Evolutionary conservation across 192 early-diverging fungal genomes (phyloP), one percentile per base, ranked within the genome.

Genomic region (Podila verticillata): DNA sequence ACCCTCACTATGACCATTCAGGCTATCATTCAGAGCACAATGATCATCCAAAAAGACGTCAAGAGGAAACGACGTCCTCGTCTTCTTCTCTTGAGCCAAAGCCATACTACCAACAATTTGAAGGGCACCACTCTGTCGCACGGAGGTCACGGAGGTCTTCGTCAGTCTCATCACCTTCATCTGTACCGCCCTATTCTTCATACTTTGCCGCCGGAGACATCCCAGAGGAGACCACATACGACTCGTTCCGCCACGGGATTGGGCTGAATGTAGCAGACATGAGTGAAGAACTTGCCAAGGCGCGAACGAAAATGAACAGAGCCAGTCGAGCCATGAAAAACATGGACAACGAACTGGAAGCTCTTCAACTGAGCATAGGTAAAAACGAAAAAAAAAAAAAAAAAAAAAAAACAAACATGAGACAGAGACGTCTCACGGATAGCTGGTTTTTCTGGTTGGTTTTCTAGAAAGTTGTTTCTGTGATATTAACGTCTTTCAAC

Each of bases 251-350:
- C 9, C 65, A 80, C 65, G 77, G 77, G 2, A 64, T 80, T 48
- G 77, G 77, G 12, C 28, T 36, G 32, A 64, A 7, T 54, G 58
- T 80, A 3, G 70, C 77, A 9, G 77, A 80, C 39, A 59, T 80
- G 77, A 64, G 48, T 31, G 77, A 80, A 15, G 77, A 80, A 51
- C 48, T 80, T 29, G 61, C 68, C 22, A 80, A 80, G 61, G 77
- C 77, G 0, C 65, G 70, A 5, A 39, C 61, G 24, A 62, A 72
- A 26, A 80, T 80, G 70, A 80, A 7, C 26, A 60, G 77, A 3
- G 70, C 77, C n/a, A 80, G 56, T 68, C 64, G 61, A n/a, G 77
- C 77, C 5, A 80, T 80, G 77, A 66, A 63, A 35, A 80, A 29
- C 61, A 80, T 80, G 65, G 77, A 80, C 30, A 54, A 68, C 31